These are phyloP conservation scores for Backusella mclennaniae DNA, from an alignment of 192 early-diverging fungal species.

Conservation along the genomic window DNA sequence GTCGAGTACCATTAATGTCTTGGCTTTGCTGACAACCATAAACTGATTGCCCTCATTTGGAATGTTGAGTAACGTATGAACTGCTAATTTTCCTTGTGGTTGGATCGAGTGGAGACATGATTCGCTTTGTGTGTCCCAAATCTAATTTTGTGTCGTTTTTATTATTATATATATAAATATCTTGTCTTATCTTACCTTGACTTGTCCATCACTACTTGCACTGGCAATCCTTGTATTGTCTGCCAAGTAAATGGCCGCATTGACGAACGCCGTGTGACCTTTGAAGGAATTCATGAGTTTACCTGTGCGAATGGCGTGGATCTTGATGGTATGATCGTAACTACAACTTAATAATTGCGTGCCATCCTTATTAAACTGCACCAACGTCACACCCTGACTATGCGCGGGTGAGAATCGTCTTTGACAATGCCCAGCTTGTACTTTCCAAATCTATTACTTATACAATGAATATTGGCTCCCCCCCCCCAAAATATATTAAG, in stretches of 20 bases:
- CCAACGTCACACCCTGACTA: slow-evolving; percentile 77
- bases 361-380: slow-evolving; percentile 76
- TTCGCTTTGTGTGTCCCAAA: slow-evolving; percentile 80
- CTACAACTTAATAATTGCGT: slow-evolving; percentile 79
- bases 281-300: slow-evolving; percentile 87
- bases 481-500: too few relatives aligned
- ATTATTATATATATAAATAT: not conserved
- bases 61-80: slow-evolving; percentile 55
- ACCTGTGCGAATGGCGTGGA: slow-evolving; percentile 90
- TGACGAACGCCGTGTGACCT: slow-evolving; percentile 91
- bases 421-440: slow-evolving; percentile 70
- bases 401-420: slow-evolving; percentile 84
- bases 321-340: slow-evolving; percentile 74
- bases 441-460: slow-evolving; percentile 68
- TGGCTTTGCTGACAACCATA: slow-evolving; percentile 76
- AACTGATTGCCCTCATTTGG: slow-evolving; percentile 66
- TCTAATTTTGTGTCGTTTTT: slow-evolving; percentile 40
- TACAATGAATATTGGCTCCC: not conserved
- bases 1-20: slow-evolving; percentile 63
- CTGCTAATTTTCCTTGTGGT: slow-evolving; percentile 39
- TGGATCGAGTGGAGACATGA: slow-evolving; percentile 60
- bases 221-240: slow-evolving; percentile 72
- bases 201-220: slow-evolving; percentile 81
- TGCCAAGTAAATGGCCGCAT: slow-evolving; percentile 68
- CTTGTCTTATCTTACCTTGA: slow-evolving; percentile 57